phyloP scores from a whole-genome alignment of 2,329 filamentous ascomycete species.

The Aaosphaeria arxii region DNA sequence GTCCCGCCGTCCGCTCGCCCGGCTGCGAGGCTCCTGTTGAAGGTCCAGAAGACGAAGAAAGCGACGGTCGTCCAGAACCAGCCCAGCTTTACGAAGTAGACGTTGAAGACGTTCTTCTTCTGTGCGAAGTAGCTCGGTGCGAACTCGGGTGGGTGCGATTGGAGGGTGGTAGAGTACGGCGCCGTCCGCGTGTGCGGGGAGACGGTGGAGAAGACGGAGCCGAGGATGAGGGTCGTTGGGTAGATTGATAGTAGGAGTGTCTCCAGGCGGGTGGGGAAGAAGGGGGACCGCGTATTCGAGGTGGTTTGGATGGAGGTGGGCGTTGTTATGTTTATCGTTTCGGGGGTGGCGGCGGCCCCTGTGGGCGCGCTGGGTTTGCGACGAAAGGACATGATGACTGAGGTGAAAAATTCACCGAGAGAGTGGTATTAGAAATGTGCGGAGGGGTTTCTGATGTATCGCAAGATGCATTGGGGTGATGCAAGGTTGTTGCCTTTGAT shows the following conservation, averaged over 20 bases:
- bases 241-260: slow-evolving; percentile 65
- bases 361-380: slow-evolving; percentile 22
- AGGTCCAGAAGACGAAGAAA: slow-evolving; percentile 67
- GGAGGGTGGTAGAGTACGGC: slow-evolving; percentile 60
- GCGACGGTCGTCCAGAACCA: slow-evolving; percentile 87
- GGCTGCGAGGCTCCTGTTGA: slow-evolving; percentile 56
- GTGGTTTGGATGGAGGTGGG: slow-evolving; percentile 17
- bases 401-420: not conserved
- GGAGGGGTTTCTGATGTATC: not conserved
- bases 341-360: slow-evolving; percentile 14
- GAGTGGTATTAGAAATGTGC: not conserved
- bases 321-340: slow-evolving; percentile 12
- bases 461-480: not conserved
- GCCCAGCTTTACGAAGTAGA: slow-evolving; percentile 89
- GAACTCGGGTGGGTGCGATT: slow-evolving; percentile 58
- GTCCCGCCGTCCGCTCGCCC: slow-evolving; percentile 22
- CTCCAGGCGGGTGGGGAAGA: slow-evolving; percentile 69
- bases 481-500: not conserved
- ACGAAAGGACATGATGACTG: slow-evolving; percentile 24
- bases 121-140: slow-evolving; percentile 87
- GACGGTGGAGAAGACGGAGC: slow-evolving; percentile 74
- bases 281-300: slow-evolving; percentile 48
- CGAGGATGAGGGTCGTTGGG: slow-evolving; percentile 74
- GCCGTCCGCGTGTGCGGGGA: slow-evolving; percentile 66
- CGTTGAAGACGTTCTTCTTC: slow-evolving; percentile 90